These are phyloP conservation scores for Coniochaeta prunicola DNA, from an alignment of 2,329 filamentous ascomycete genomes.

Conservation along the genomic window DNA sequence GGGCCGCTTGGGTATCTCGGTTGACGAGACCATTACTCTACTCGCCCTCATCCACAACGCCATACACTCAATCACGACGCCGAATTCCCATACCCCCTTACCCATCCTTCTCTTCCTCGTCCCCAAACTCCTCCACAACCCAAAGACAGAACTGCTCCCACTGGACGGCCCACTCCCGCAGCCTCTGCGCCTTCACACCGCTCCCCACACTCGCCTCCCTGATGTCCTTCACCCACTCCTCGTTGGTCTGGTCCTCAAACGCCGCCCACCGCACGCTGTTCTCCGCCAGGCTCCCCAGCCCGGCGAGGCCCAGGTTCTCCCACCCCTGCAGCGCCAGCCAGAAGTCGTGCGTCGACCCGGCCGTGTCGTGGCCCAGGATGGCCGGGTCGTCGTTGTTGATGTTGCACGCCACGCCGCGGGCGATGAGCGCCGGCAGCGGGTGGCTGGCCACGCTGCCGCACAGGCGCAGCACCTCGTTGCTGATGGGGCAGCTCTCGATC, in stretches of 20 bases:
- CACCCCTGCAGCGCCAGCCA: conserved; percentile 90
- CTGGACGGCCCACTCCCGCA: conserved; percentile 71
- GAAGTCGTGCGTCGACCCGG: conserved; percentile 85
- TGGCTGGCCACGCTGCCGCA: conserved; percentile 71
- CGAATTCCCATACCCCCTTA: conserved; percentile 13
- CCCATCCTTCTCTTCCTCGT: conserved; percentile 60
- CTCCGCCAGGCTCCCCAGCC: conserved; percentile 79
- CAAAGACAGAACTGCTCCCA: conserved; percentile 91
- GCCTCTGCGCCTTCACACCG: conserved; percentile 60
- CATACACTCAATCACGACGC: neutral
- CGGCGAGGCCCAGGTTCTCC: conserved; percentile 83
- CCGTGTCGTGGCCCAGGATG: conserved; percentile 75
- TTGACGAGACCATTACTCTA: neutral
- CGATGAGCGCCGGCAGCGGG: conserved; percentile 74
- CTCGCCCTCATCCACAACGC: neutral
- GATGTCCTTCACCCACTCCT: conserved; percentile 51
- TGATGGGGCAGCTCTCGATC: conserved; percentile 84
- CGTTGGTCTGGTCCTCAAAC: conserved; percentile 68
- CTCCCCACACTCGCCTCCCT: conserved; percentile 66
- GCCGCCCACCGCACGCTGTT: conserved; percentile 88
- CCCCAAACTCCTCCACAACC: conserved; percentile 71
- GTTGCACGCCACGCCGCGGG: conserved; percentile 75
- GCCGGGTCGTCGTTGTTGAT: conserved; percentile 89
- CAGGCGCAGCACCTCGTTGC: conserved; percentile 78
- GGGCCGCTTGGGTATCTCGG: neutral